Base-by-base conservation (phyloP, 139 green algal species). In the Volvox africanus region DNA sequence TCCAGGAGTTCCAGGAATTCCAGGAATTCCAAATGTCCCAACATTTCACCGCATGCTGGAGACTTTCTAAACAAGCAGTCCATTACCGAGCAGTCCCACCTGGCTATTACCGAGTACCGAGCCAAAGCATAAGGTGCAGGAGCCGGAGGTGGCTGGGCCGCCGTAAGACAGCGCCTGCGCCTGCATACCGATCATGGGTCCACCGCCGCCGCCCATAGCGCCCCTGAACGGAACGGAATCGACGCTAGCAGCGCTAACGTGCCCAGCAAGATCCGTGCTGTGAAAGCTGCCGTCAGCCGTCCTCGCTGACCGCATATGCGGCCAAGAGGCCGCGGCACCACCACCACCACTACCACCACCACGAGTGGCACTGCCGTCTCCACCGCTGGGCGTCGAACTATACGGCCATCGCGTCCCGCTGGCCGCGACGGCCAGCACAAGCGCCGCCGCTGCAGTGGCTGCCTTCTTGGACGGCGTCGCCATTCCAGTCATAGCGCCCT, bases 391-490 rank as follows among this genome's bases (percentile, higher is more conserved):
- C 1, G 80, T 55, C 44, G 44, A n/a, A 67, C 82, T 67, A 35
- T 88, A 88, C 11, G 82, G 82, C 82, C 62, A 79, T 12, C 28
- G 82, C 9, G 50, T 76, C 1, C 36, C 35, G 82, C 65, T 75
- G 33, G 32, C 32, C 9, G 82, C 82, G 6, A 88, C 62, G 6
- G 62, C 65, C 33, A 88, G 82, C 82, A 88, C 30, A 1, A 88
- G 24, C 33, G 82, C 82, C 6, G 82, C 82, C 0, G 82, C 82
- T 24, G 82, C 33, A 12, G 78, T 65, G 33, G 80, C 37, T n/a
- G 82, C 62, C 82, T 88, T 33, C 33, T 79, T 88, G 62, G 82
- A 88, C 6, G 82, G 82, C 33, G 82, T 88, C 21, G 82, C 78
- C 35, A 84, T 84, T 22, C 78, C 78, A 30, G 32, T 32, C 50